phyloP scores from a whole-genome alignment of 2,329 filamentous ascomycete genomes.

The Capronia americana region DNA sequence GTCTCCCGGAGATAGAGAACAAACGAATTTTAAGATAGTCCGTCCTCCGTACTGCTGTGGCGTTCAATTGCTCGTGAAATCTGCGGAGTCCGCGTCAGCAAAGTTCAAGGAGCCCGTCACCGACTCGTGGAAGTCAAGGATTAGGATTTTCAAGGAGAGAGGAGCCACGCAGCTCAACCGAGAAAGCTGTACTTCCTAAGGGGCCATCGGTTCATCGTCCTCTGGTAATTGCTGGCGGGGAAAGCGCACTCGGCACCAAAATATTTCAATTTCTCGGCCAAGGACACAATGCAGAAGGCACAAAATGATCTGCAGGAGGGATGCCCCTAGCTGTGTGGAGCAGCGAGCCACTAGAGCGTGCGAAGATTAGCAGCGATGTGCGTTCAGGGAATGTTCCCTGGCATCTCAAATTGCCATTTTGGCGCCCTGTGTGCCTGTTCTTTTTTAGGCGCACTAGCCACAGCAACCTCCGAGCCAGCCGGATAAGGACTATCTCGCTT shows the following conservation, averaged over 20 bases:
- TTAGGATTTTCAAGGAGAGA: background rate
- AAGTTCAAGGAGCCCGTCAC: too few relatives aligned
- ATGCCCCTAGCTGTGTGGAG: background rate
- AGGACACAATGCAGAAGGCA: background rate
- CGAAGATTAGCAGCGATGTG: background rate
- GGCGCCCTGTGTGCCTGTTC: conserved; percentile 11
- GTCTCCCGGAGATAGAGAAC: too few relatives aligned
- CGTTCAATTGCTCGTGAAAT: too few relatives aligned
- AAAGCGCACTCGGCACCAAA: background rate
- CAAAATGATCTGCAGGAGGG: conserved; percentile 1
- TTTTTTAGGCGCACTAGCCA: conserved; percentile 20
- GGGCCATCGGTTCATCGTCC: background rate
- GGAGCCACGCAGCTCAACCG: background rate
- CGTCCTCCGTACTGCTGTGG: too few relatives aligned
- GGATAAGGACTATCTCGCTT: conserved; percentile 32
- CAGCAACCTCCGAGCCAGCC: conserved; percentile 19
- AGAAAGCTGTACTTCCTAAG: background rate
- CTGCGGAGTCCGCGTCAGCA: too few relatives aligned
- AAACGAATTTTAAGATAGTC: too few relatives aligned
- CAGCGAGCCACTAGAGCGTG: background rate
- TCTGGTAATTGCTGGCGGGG: background rate
- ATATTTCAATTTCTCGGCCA: background rate
- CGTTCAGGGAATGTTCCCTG: conserved; percentile 27
- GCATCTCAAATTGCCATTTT: conserved; percentile 28
- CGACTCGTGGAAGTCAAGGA: too few relatives aligned